These are phyloP conservation scores for Thermochaetoides thermophila DNA, from an alignment of 495 filamentous ascomycete genomes.

Conservation along the genomic window DNA sequence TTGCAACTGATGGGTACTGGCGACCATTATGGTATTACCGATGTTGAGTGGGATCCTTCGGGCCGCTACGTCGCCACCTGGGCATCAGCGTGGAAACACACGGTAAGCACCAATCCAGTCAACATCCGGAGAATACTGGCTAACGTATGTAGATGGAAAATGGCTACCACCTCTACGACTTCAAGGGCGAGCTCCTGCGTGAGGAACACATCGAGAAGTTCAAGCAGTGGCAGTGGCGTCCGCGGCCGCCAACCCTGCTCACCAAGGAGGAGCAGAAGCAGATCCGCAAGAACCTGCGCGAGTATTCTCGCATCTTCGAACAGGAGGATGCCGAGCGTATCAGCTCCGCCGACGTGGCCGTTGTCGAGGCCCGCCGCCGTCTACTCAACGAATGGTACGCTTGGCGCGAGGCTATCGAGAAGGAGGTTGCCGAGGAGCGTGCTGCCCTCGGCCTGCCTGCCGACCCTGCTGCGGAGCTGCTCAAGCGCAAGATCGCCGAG, in stretches of 20 bases:
- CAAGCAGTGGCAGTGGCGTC: slow-evolving; percentile 93
- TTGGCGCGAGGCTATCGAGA: slow-evolving; percentile 64
- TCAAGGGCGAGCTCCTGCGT: slow-evolving; percentile 74
- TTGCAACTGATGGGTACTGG: slow-evolving; percentile 79
- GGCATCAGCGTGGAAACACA: slow-evolving; percentile 88
- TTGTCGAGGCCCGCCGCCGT: slow-evolving; percentile 74
- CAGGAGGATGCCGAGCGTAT: slow-evolving; percentile 86
- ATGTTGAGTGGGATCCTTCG: slow-evolving; percentile 94
- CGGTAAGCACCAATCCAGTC: no score
- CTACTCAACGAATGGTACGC: slow-evolving; percentile 79
- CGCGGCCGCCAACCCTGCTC: slow-evolving; percentile 75
- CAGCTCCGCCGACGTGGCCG: slow-evolving; percentile 80
- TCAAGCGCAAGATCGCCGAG: slow-evolving; percentile 30
- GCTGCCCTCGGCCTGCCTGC: slow-evolving; percentile 48
- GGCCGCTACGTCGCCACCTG: slow-evolving; percentile 85
- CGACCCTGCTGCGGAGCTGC: slow-evolving; percentile 43
- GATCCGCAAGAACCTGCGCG: slow-evolving; percentile 94
- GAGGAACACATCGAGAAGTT: slow-evolving; percentile 93
- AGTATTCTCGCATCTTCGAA: slow-evolving; percentile 89
- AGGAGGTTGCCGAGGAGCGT: slow-evolving; percentile 59
- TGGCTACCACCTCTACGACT: slow-evolving; percentile 95
- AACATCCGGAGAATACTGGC: slow-evolving; percentile 8
- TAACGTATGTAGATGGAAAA: slow-evolving; percentile 84
- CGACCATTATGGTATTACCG: slow-evolving; percentile 95
- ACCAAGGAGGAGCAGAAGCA: slow-evolving; percentile 90